Evolutionary conservation across 2,329 filamentous ascomycete species (phyloP), one percentile per base, ranked within the genome.

Genomic region (Elsinoe necatrix): DNA sequence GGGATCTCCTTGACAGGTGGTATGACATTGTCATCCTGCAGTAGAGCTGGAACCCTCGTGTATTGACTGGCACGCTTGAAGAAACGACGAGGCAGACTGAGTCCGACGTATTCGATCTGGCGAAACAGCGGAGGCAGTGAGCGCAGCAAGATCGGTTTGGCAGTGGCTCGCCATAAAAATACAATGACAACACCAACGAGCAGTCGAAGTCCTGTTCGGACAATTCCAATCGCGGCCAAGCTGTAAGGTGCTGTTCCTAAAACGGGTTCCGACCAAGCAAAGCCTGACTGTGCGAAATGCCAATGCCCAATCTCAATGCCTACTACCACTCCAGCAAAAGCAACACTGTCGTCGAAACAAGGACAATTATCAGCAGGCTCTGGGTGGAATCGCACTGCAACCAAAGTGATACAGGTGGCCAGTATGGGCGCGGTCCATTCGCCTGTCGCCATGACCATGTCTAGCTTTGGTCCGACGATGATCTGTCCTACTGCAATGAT

Each of bases 331-430:
- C 89, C 92, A 18, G 89, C 85, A 71, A 97, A 97, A 2, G 91
- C 85, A 50, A 97, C 89, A 64, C 89, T 95, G 72, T 97, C 92
- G 68, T 97, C 92, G 67, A 95, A 97, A 70, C 92, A 97, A 3
- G 92, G 92, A 63, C 93, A 98, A 69, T 96, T 89, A 68, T 98
- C 93, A 1, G 90, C 93, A 0, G 93, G 93, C 66, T 98, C 93
- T 0, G 93, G 93, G 66, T 98, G 92, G 29, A 96, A 84, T 57
- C 92, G 84, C 21, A 97, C 86, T 6, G 95, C 77, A 6, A 86
- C 73, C 57, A 93, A 77, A 45, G 95, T 81, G 18, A 85, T 67
- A 14, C 90, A 62, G 1, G 83, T 78, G 0, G 86, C 76, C 12
- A 86, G 69, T 0, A 85, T 65, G 1, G 89, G 81, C 9, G 83